Conservation (phyloP, 306 rosid genomes). For the Acacia acuminata region DNA sequence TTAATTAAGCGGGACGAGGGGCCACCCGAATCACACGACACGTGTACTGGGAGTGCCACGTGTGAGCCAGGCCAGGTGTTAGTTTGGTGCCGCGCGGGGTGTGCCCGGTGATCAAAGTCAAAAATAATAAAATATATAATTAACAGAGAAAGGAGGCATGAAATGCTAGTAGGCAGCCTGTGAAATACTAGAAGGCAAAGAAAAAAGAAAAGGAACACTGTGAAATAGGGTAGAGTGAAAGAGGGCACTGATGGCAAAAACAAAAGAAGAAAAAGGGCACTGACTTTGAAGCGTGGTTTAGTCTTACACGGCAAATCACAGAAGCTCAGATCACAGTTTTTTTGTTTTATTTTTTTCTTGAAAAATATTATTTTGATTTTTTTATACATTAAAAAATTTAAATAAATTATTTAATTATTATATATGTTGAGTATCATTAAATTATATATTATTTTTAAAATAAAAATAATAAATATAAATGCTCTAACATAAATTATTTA, state of each 20-base stretch:
- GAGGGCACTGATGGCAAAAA: slow-evolving; percentile 38
- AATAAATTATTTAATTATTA: too few species aligned
- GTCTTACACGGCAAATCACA: neutral
- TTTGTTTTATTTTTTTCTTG: neutral
- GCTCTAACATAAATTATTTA: too few species aligned
- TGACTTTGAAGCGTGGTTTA: slow-evolving; percentile 37
- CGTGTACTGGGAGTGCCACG: slow-evolving; percentile 33
- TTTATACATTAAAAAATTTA: too few species aligned
- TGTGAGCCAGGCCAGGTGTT: slow-evolving; percentile 5
- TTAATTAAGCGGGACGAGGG: slow-evolving; percentile 44
- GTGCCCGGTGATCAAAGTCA: slow-evolving; percentile 12
- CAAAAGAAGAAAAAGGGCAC: slow-evolving; percentile 23
- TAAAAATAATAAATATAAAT: too few species aligned
- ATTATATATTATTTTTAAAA: too few species aligned
- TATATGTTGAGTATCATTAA: too few species aligned
- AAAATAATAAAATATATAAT: neutral
- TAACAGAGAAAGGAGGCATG: neutral
- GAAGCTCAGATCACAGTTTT: neutral
- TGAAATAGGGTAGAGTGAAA: neutral
- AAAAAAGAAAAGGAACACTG: neutral
- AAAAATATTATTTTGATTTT: too few species aligned
- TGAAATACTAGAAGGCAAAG: neutral
- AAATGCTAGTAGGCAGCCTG: neutral
- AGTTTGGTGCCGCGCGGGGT: slow-evolving; percentile 23
- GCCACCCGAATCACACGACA: slow-evolving; percentile 18